A percentile compares a stretch with the other conserved stretches of the same genome.
These are phyloP conservation scores for Eucalyptus sideroxylon DNA, from an alignment of 345 rosid genomes.

Conservation along the genomic window DNA sequence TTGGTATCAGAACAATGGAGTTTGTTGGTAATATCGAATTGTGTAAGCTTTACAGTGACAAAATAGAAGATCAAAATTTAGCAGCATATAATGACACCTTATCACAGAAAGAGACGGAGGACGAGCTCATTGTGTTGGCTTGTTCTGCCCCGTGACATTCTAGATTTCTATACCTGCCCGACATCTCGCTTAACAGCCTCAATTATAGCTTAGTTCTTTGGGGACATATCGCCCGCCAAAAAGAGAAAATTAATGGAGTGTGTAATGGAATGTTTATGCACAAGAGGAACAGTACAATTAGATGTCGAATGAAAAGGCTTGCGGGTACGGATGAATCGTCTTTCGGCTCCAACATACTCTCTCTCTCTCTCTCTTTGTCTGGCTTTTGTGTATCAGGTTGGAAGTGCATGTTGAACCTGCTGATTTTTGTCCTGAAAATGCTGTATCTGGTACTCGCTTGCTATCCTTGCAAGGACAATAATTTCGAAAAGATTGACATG, in stretches of 20 bases:
- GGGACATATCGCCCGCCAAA: neutral
- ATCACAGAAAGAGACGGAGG: neutral
- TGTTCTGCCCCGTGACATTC: conserved; percentile 5
- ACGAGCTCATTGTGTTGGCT: neutral
- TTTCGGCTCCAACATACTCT: neutral
- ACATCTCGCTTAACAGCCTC: neutral
- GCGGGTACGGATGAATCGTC: neutral
- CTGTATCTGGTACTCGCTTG: neutral
- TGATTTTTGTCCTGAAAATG: neutral
- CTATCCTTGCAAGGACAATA: neutral
- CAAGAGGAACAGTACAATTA: neutral
- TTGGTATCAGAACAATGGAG: neutral
- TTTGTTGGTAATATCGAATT: neutral
- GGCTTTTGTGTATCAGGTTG: neutral
- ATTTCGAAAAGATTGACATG: neutral
- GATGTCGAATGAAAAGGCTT: neutral
- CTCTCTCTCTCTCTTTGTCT: neutral
- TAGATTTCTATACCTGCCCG: neutral
- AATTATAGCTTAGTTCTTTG: neutral
- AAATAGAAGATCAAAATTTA: neutral
- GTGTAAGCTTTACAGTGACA: neutral
- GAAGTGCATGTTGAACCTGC: neutral
- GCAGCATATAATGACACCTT: neutral
- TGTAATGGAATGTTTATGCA: neutral
- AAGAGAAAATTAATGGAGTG: neutral